These are phyloP conservation scores for Colletotrichum cereale DNA, from an alignment of 2,329 filamentous ascomycete genomes.

Conservation along the genomic window DNA sequence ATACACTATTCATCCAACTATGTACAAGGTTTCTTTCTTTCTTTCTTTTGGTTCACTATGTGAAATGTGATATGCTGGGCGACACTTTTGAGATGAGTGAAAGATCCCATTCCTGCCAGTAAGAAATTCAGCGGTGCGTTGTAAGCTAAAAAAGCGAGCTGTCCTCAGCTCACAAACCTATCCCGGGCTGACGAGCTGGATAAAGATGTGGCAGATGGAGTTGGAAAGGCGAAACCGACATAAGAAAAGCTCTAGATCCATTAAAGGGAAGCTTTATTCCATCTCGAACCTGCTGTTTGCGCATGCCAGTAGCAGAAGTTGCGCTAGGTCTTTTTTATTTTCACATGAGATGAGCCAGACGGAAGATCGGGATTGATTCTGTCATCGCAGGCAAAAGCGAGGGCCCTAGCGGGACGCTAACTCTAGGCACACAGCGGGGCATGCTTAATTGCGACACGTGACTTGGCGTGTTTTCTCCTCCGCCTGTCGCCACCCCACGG, in stretches of 20 bases:
- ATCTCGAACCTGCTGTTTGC: not conserved
- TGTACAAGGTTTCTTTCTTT: too few species aligned
- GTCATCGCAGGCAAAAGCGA: not conserved
- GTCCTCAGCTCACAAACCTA: not conserved
- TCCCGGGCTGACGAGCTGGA: not conserved
- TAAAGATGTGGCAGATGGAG: not conserved
- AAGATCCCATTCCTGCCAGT: too few species aligned
- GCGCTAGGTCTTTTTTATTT: not conserved
- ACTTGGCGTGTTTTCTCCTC: constrained; percentile 51
- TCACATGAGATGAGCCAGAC: not conserved
- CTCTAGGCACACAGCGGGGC: constrained; percentile 28
- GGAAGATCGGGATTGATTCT: not conserved
- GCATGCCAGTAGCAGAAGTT: not conserved
- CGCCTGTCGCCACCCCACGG: constrained; percentile 43
- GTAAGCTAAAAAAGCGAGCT: not conserved
- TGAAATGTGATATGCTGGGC: too few species aligned
- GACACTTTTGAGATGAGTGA: not conserved
- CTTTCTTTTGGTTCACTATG: not conserved
- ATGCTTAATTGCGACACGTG: constrained; percentile 48
- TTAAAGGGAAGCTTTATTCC: not conserved
- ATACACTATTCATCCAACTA: not conserved
- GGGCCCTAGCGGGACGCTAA: constrained; percentile 3
- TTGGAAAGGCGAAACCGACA: too few species aligned
- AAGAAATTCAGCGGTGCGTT: not conserved
- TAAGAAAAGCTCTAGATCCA: not conserved